Conservation (phyloP, 2,329 filamentous ascomycete genomes). For the Alternaria gaisen region DNA sequence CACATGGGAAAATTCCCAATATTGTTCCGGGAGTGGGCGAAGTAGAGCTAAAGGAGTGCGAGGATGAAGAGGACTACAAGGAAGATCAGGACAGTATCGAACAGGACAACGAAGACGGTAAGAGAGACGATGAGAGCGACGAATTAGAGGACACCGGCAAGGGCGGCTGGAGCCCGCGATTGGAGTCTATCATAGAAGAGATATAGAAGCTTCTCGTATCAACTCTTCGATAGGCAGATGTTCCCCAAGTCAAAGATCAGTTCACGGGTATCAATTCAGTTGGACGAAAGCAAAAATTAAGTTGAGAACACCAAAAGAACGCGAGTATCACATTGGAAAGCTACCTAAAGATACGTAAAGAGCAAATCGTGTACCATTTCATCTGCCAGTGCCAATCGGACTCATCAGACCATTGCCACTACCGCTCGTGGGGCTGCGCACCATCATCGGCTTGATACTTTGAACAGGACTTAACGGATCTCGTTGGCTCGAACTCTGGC, state of each 20-base stretch:
- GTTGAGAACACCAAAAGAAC: conserved; percentile 27
- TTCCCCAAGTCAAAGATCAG: background rate
- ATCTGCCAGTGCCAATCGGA: conserved; percentile 42
- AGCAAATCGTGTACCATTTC: conserved; percentile 23
- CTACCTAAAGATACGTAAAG: conserved; percentile 32
- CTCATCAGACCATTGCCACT: conserved; percentile 44
- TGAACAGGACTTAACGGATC: conserved; percentile 52
- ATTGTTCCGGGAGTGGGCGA: background rate
- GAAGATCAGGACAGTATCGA: background rate
- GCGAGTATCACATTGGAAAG: conserved; percentile 38
- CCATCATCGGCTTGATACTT: conserved; percentile 44
- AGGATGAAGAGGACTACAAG: background rate
- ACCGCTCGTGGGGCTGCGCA: conserved; percentile 42
- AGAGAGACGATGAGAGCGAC: background rate
- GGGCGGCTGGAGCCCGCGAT: background rate
- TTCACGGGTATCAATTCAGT: background rate
- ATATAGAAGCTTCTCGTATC: background rate
- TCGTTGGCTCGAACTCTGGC: conserved; percentile 49
- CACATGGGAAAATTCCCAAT: background rate
- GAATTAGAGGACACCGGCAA: background rate
- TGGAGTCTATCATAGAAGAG: background rate
- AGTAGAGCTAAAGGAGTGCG: background rate
- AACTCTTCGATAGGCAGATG: background rate
- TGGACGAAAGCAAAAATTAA: background rate
- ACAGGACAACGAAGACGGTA: background rate